Evolutionary conservation across 208 protist genomes (phyloP), one percentile per base, ranked within the genome.

Genomic region (Kentomonas sorsogonicus): DNA sequence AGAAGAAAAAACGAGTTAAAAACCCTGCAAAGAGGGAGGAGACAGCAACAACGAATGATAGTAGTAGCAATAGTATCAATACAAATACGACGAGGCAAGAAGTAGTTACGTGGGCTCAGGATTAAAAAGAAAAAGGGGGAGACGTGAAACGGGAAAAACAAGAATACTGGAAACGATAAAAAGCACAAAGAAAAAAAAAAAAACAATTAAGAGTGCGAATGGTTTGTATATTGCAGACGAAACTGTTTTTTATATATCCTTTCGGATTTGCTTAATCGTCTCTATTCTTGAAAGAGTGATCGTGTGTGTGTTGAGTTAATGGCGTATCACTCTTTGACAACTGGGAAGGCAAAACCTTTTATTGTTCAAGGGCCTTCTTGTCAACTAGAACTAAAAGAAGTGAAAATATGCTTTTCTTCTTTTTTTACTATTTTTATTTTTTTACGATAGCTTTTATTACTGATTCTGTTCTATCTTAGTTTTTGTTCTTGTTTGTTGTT

Each of bases 11-110:
- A n/a, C n/a, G n/a, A n/a, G n/a, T n/a, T n/a, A n/a, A n/a, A n/a
- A n/a, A 58, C 43, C 38, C 62, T 45, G 16, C 33, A 70, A 56
- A 62, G 60, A 15, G 50, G 33, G 27, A 48, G 26, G 60, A 23
- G 26, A 54, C 27, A 63, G 11, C 33, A 58, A 25, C 43, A 55
- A 38, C 64, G 20, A 62, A 44, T 30, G 29, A 20, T 2, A 54
- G 18, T 31, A 48, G 5, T 4, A 36, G 44, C 31, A 64, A 70
- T 18, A 70, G 61, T 27, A 41, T 50, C 39, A 16, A 39, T 50
- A n/a, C 29, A 55, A 27, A 62, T 46, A 55, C 3, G 33, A 55
- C 1, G 23, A 63, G 7, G 5, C 33, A 15, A 15, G 11, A 36
- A 36, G 33, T n/a, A n/a, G n/a, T n/a, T n/a, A n/a, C n/a, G n/a